Percentiles rank a stretch among this genome's conserved stretches.
Evolutionary conservation across 805 yeast species (phyloP).

Genomic region (Barnettozyma siamensis): DNA sequence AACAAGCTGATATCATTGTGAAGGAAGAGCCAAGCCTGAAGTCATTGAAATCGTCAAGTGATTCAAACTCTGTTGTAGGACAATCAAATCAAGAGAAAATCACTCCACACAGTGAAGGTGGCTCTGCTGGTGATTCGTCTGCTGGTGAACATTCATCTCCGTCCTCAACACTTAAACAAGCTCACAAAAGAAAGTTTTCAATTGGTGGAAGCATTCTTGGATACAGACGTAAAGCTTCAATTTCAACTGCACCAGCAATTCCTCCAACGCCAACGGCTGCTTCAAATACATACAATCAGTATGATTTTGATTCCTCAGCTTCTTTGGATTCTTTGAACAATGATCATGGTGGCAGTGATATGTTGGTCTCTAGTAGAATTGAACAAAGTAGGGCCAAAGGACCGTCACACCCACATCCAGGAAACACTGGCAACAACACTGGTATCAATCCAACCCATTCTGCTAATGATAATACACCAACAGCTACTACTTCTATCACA

Average conservation of each 20-base stretch:
- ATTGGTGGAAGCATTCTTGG: conserved; percentile 52
- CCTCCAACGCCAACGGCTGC: conserved; percentile 54
- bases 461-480: neutral
- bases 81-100: neutral
- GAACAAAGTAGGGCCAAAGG: conserved; percentile 37
- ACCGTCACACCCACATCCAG: conserved; percentile 7
- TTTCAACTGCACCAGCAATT: conserved; percentile 30
- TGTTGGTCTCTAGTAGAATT: conserved; percentile 53
- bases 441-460: conserved; percentile 2
- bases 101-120: conserved; percentile 10
- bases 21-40: conserved; percentile 6
- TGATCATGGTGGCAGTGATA: conserved; percentile 38
- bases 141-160: conserved; percentile 19
- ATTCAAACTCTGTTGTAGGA: conserved; percentile 11
- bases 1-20: conserved; percentile 1
- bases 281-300: conserved; percentile 25
- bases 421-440: neutral
- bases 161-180: conserved; percentile 24
- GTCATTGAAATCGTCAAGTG: conserved; percentile 13
- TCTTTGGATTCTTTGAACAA: conserved; percentile 57
- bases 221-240: conserved; percentile 38
- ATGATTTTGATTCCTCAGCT: conserved; percentile 36
- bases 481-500: conserved; percentile 10
- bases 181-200: conserved; percentile 59
- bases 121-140: conserved; percentile 16